phyloP scores from a whole-genome alignment of 176 grass and related monocot species.

The Eleusine indica region DNA sequence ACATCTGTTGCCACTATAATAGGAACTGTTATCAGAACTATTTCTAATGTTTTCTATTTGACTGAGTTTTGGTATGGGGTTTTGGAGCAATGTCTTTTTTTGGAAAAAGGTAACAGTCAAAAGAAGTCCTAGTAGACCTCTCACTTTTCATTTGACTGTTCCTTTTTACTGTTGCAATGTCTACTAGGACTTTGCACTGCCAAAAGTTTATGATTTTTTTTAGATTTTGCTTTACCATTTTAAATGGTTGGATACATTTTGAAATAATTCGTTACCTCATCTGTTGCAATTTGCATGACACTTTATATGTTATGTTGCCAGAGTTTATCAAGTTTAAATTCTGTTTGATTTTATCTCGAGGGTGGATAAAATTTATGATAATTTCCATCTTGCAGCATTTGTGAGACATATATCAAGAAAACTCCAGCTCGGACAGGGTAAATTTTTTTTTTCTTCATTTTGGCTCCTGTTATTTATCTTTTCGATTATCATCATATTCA shows the following conservation, averaged over 20 bases:
- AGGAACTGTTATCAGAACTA: not conserved
- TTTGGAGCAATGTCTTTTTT: conserved; percentile 15
- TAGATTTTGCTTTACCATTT: conserved; percentile 9
- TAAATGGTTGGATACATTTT: not conserved
- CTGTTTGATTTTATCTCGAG: conserved; percentile 8
- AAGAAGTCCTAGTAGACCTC: not conserved
- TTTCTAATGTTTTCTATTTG: not conserved
- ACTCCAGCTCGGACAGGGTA: conserved; percentile 85
- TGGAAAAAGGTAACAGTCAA: not conserved
- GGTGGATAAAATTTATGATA: conserved; percentile 9
- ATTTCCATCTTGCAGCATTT: conserved; percentile 72
- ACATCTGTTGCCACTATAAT: conserved; percentile 16
- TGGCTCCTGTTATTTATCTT: not conserved
- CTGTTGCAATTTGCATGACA: too few species aligned
- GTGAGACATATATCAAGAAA: conserved; percentile 99
- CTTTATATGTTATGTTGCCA: not conserved
- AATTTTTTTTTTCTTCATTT: conserved; percentile 18
- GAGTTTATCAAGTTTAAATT: conserved; percentile 5
- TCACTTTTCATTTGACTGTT: not conserved
- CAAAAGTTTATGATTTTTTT: not conserved
- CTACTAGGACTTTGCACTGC: conserved; percentile 5
- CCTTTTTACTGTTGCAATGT: too few species aligned
- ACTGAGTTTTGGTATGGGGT: not conserved
- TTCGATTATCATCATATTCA: conserved; percentile 4
- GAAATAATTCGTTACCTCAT: not conserved